Evolutionary conservation across 2,329 filamentous ascomycete genomes (phyloP), one percentile per base, ranked within the genome.

Genomic region (Cercospora citrullina): DNA sequence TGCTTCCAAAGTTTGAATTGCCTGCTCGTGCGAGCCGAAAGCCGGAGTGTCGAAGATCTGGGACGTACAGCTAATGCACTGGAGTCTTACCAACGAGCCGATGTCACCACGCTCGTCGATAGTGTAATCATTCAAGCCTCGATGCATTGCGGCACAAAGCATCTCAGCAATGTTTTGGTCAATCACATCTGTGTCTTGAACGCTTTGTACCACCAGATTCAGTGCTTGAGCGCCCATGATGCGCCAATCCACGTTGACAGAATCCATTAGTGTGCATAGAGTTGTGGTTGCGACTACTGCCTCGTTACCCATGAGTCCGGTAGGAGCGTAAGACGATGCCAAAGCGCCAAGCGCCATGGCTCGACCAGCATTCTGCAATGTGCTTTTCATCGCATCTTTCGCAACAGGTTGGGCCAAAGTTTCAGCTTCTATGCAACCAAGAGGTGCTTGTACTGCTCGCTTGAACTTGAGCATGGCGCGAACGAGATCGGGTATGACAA

Each of bases 71-170:
- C 87, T 85, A 12, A 97, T 85, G 26, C 92, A 94, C 78, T 94
- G 90, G 5, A 94, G 82, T 3, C 95, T 87, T 4, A 96, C 91
- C 63, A 94, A 87, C 0, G 94, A 96, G 5, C 95, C 95, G 60
- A 98, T 86, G 75, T 99, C 95, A 16, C 95, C 95, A 66, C 93
- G 86, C 14, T 94, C 90, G 72, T 92, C 94, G 3, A 92, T 94
- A 0, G 92, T 96, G 76, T 98, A 98, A 77, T 99, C 94, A 72
- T 94, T 90, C 30, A 99, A 80, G 0, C 90, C 81, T 30, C 75
- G 63, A 28, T 73, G 72, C 6, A 77, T 55, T 3, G 75, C 72
- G 9, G 66, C 33, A 5, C 79, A 69, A 7, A 83, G 70, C 2
- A 36, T 55, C 14, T 67, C 36, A 10, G 68, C 48, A 23, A 72